These are phyloP conservation scores for Cladorrhinum samala DNA, from an alignment of 495 filamentous ascomycete species.

Conservation along the genomic window DNA sequence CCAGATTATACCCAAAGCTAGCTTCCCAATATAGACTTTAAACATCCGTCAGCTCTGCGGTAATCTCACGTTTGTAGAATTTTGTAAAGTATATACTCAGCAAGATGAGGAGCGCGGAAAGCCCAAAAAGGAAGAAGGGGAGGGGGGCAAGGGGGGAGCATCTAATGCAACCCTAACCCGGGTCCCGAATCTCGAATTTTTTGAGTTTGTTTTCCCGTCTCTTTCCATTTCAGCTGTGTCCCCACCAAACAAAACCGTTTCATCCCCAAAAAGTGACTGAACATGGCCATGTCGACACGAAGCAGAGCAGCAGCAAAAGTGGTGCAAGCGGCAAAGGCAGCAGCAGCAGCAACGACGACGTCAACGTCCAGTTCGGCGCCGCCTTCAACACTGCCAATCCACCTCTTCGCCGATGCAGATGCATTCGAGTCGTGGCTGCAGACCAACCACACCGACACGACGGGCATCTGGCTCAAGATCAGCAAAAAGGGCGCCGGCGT, in stretches of 20 bases:
- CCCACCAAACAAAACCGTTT: too few species aligned
- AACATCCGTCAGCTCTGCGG: too few species aligned
- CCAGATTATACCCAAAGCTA: too few species aligned
- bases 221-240: too few species aligned
- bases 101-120: too few species aligned
- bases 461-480: conserved; percentile 50
- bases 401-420: conserved; percentile 8
- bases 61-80: too few species aligned
- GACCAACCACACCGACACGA: conserved; percentile 25
- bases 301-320: not conserved
- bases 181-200: too few species aligned
- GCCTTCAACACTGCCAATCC: conserved; percentile 5
- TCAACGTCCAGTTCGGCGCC: not conserved
- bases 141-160: not conserved
- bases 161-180: not conserved
- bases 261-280: not conserved
- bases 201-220: too few species aligned
- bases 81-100: too few species aligned
- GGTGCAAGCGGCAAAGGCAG: not conserved
- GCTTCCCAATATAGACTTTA: too few species aligned
- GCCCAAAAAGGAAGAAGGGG: too few species aligned
- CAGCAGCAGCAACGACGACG: not conserved
- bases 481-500: conserved; percentile 44
- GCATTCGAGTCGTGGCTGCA: conserved; percentile 41
- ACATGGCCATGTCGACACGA: not conserved